Evolutionary conservation across 441 rosid genomes (phyloP).

Genomic region (Sinapis alba): DNA sequence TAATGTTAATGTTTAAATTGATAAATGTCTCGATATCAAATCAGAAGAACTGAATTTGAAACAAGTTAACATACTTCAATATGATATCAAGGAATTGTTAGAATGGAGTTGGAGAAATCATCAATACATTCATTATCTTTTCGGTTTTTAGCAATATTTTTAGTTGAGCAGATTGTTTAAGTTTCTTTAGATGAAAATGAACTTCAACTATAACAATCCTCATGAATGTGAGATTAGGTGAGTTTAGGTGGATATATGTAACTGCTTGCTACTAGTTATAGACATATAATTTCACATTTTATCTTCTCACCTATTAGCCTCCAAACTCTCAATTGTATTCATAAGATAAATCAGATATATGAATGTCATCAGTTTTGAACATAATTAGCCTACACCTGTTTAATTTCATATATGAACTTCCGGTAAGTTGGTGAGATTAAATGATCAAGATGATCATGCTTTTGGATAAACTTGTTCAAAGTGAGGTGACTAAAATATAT

Average conservation of each 20-base stretch:
- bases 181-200: constrained; percentile 14
- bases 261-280: constrained; percentile 22
- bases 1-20: not conserved
- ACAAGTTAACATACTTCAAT: not conserved
- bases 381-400: not conserved
- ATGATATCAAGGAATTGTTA: not conserved
- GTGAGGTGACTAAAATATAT: not conserved
- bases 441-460: not conserved
- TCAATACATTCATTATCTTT: not conserved
- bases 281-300: not conserved
- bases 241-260: constrained; percentile 28
- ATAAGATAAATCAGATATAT: not conserved
- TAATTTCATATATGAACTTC: constrained; percentile 7
- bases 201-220: constrained; percentile 1
- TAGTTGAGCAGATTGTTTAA: not conserved
- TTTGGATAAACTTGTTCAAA: not conserved
- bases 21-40: not conserved
- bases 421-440: constrained; percentile 11
- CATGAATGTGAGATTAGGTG: constrained; percentile 14
- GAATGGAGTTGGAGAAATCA: not conserved
- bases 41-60: not conserved
- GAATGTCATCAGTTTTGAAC: not conserved
- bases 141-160: not conserved
- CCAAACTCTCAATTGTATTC: not conserved
- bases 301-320: constrained; percentile 29